Conservation (phyloP, 1,139 yeast species). For the Candida glucosophila region DNA sequence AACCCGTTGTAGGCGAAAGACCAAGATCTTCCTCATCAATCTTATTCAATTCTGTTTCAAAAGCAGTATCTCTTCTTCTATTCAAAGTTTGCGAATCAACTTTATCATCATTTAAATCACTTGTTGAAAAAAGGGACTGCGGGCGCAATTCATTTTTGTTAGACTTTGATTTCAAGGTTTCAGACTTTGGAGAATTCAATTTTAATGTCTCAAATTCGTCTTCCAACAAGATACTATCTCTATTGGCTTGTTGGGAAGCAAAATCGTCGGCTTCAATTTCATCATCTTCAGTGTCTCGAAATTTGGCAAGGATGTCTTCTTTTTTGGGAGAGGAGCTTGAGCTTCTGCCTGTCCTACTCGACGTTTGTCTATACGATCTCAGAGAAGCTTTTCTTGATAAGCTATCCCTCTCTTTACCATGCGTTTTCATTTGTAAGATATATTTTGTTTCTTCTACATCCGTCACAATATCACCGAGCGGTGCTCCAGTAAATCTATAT, state of each 20-base stretch:
- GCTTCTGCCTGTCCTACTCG: slow-evolving; percentile 1
- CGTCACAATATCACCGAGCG: slow-evolving; percentile 1
- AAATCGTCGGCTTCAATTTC: slow-evolving; percentile 3
- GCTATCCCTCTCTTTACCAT: slow-evolving; percentile 4
- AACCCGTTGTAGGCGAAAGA: slow-evolving; percentile 14
- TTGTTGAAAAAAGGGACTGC: not conserved
- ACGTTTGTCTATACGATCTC: slow-evolving; percentile 5
- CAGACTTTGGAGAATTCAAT: slow-evolving; percentile 10
- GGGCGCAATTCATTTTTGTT: not conserved
- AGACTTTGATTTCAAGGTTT: slow-evolving; percentile 7
- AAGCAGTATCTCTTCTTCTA: not conserved
- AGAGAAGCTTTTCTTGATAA: slow-evolving; percentile 8
- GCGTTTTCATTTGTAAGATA: slow-evolving; percentile 4
- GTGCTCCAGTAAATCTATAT: too few relatives aligned
- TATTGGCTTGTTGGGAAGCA: too few relatives aligned
- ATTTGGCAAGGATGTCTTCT: slow-evolving; percentile 7
- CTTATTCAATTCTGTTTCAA: not conserved
- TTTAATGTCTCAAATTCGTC: slow-evolving; percentile 19
- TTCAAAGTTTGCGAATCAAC: slow-evolving; percentile 1
- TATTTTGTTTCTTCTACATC: slow-evolving; percentile 2
- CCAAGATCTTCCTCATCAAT: slow-evolving; percentile 4
- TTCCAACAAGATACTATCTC: too few relatives aligned
- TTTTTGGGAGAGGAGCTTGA: too few relatives aligned
- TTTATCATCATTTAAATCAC: not conserved
- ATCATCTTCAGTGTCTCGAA: slow-evolving; percentile 6